Evolutionary conservation across 192 early-diverging fungal species (phyloP).

Genomic region (Pilobolus umbonatus): DNA sequence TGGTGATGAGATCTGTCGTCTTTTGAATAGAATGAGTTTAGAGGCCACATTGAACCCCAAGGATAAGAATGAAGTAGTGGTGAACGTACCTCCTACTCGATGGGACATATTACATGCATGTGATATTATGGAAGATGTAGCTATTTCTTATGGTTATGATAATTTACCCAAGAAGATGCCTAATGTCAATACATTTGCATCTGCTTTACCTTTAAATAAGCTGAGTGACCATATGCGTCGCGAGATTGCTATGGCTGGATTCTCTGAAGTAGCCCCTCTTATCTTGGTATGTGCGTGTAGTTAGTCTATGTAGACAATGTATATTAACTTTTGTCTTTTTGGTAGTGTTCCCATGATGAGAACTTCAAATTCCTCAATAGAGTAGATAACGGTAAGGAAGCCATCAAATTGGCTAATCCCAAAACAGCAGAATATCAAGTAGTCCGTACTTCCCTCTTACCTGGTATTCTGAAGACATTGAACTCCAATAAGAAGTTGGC

Average conservation of each 20-base stretch:
- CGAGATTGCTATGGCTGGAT: conserved; percentile 87
- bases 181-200: conserved; percentile 76
- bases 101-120: conserved; percentile 94
- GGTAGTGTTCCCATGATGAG: conserved; percentile 93
- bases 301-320: background rate
- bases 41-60: conserved; percentile 49
- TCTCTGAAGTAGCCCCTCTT: conserved; percentile 90
- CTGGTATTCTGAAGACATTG: conserved; percentile 92
- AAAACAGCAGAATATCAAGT: conserved; percentile 90
- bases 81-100: conserved; percentile 84
- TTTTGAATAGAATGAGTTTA: conserved; percentile 88
- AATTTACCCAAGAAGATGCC: conserved; percentile 80
- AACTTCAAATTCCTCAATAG: conserved; percentile 88
- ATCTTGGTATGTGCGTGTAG: conserved; percentile 62
- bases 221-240: conserved; percentile 79
- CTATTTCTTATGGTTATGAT: conserved; percentile 96
- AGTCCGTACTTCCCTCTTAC: conserved; percentile 87
- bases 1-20: conserved; percentile 63
- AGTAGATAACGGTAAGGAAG: conserved; percentile 71
- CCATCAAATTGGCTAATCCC: conserved; percentile 87
- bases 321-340: conserved; percentile 12
- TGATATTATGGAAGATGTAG: conserved; percentile 97
- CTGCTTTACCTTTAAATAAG: conserved; percentile 90
- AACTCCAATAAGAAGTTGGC: conserved; percentile 82
- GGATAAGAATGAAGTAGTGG: conserved; percentile 57